Evolutionary conservation across 2,329 filamentous ascomycete genomes (phyloP).

Genomic region (Keithomyces neogunnii): DNA sequence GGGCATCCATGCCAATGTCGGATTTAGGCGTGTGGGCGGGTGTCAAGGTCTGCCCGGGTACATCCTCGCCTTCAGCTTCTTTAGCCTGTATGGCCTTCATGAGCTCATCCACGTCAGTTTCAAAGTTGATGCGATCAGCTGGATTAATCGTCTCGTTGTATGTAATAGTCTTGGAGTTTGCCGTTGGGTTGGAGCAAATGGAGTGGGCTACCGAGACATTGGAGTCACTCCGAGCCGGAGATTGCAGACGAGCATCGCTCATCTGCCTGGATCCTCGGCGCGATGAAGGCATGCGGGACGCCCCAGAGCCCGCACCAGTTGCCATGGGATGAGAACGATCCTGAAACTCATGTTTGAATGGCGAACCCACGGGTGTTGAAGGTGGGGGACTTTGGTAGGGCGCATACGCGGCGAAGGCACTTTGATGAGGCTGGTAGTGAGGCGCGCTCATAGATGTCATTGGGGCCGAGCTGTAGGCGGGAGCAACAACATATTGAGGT

Average conservation of each 20-base stretch:
- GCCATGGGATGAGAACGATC: slow-evolving; percentile 18
- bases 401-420: slow-evolving; percentile 32
- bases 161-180: slow-evolving; percentile 31
- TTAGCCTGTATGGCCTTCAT: slow-evolving; percentile 83
- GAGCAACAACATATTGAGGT: slow-evolving; percentile 37
- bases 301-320: slow-evolving; percentile 14
- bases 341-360: slow-evolving; percentile 24
- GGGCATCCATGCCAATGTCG: slow-evolving; percentile 9
- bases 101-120: slow-evolving; percentile 76
- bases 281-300: slow-evolving; percentile 12
- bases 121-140: slow-evolving; percentile 52
- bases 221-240: slow-evolving; percentile 25
- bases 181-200: slow-evolving; percentile 17
- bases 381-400: slow-evolving; percentile 30
- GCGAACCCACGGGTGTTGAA: slow-evolving; percentile 22
- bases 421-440: slow-evolving; percentile 31
- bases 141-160: slow-evolving; percentile 38
- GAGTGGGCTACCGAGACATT: slow-evolving; percentile 18
- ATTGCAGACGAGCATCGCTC: slow-evolving; percentile 24
- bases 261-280: slow-evolving; percentile 18
- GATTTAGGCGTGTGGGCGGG: slow-evolving; percentile 13
- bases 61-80: slow-evolving; percentile 28
- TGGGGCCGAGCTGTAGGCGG: slow-evolving; percentile 34
- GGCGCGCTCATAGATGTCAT: slow-evolving; percentile 32
- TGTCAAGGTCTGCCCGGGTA: slow-evolving; percentile 16